Evolutionary conservation across 345 rosid genomes (phyloP), one percentile per base, ranked within the genome.

Genomic region (Salix caprea): DNA sequence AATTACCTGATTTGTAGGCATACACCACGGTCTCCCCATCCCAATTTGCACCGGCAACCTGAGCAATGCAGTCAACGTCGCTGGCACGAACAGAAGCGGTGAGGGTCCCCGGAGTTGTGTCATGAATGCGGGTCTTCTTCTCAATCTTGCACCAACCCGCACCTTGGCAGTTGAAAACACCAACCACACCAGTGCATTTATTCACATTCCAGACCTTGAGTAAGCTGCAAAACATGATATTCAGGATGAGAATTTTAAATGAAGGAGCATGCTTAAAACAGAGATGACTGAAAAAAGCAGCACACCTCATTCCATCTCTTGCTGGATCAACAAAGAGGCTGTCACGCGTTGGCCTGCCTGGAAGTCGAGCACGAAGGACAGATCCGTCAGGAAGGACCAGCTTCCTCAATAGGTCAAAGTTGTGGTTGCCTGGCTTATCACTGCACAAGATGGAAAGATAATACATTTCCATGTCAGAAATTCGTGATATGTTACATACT

Each of bases 131-230:
- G 62, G 93, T 92, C 84, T 87, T 94, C 93, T 94, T 96, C 6
- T 77, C 75, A 6, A 86, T 70, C 86, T 87, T 92, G 90, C 98
- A 91, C 99, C 99, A 96, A 75, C 97, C 98, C 77, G 99, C 97
- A 67, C 99, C 99, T 86, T 96, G 99, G 83, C 99, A 96, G 86
- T 96, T 94, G 86, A 92, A 96, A 8, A 91, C 92, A 67, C 99
- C 98, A 3, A 93, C 96, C 40, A 96, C 89, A 24, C 99, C 98
- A 24, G 91, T 79, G 71, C 85, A 88, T 77, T 90, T 91, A 76
- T 96, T 96, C 89, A 90, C 74, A 76, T 96, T 96, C 99, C 99
- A 96, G 40, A 96, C 77, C 87, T 96, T 96, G 52, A 93, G 92
- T 83, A 93, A 85, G 85, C 98, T 92, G 86, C 78, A 83, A 44